Conservation (phyloP, 1,284 basidiomycete genomes). For the Exobasidium rhododendri region DNA sequence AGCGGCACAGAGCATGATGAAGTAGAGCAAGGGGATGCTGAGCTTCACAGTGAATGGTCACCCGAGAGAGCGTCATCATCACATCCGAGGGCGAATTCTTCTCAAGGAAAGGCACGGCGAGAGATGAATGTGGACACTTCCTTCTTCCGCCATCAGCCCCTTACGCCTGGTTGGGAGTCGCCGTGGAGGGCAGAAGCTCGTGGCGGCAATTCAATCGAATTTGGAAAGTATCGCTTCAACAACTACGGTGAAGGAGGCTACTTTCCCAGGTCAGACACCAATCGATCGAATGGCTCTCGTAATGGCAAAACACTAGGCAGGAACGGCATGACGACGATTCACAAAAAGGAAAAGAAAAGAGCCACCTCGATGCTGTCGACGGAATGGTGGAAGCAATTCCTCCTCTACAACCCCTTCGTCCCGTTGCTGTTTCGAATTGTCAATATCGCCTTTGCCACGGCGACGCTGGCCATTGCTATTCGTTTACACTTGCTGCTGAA, state of each 20-base stretch:
- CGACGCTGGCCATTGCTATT: slow-evolving; percentile 75
- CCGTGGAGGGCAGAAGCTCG: slow-evolving; percentile 46
- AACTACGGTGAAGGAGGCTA: slow-evolving; percentile 28
- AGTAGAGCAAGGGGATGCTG: background rate
- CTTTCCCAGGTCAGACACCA: slow-evolving; percentile 37
- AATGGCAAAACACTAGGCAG: slow-evolving; percentile 6
- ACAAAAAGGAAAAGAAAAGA: slow-evolving; percentile 14
- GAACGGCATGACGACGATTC: background rate
- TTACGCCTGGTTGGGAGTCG: slow-evolving; percentile 45
- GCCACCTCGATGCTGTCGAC: background rate
- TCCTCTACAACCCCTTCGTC: slow-evolving; percentile 53
- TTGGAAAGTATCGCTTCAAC: slow-evolving; percentile 22
- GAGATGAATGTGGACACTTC: slow-evolving; percentile 16
- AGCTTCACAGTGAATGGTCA: background rate
- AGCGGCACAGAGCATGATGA: background rate
- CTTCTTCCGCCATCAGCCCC: slow-evolving; percentile 44
- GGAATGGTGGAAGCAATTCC: slow-evolving; percentile 41
- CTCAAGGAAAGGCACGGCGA: background rate
- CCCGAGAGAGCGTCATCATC: background rate
- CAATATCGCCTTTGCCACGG: slow-evolving; percentile 76
- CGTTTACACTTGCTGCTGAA: slow-evolving; percentile 67
- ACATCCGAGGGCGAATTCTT: background rate
- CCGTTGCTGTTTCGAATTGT: slow-evolving; percentile 74
- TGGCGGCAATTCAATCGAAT: slow-evolving; percentile 21
- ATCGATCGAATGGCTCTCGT: slow-evolving; percentile 21